Evolutionary conservation across 805 yeast genomes (phyloP).

Genomic region (Starmera amethionina): DNA sequence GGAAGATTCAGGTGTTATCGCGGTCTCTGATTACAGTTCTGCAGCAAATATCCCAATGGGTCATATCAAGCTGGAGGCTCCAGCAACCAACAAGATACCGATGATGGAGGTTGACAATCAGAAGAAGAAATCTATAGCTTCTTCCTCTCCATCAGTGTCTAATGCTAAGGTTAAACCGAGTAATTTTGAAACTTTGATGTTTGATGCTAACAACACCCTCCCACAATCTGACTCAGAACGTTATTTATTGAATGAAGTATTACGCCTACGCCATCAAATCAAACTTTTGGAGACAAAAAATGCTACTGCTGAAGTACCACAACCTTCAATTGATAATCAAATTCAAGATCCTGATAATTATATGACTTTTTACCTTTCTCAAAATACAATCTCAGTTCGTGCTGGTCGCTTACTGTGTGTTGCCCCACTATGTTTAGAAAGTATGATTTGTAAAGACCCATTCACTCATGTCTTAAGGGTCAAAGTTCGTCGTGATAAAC

Average conservation of each 20-base stretch:
- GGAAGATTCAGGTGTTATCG: conserved; percentile 33
- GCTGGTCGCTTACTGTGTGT: conserved; percentile 22
- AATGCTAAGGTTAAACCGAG: not conserved
- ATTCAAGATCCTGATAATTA: not conserved
- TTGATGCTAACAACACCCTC: too few relatives aligned
- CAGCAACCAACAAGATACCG: not conserved
- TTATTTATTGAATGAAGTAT: not conserved
- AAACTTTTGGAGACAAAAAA: too few relatives aligned
- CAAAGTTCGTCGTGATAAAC: conserved; percentile 20
- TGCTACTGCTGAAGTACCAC: not conserved
- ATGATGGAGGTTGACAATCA: not conserved
- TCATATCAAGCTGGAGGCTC: conserved; percentile 7
- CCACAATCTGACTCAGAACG: not conserved
- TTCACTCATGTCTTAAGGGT: conserved; percentile 17
- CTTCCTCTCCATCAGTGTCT: not conserved
- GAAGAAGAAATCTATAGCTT: not conserved
- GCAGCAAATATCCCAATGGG: conserved; percentile 19
- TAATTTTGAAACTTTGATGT: not conserved
- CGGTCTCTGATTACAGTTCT: conserved; percentile 7
- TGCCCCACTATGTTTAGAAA: conserved; percentile 22
- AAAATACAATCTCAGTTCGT: conserved; percentile 20
- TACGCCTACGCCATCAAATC: not conserved
- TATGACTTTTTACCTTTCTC: conserved; percentile 21
- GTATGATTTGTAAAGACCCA: conserved; percentile 21
- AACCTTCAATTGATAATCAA: not conserved